Base-by-base conservation (phyloP, 768 basidiomycete species). In the Lentinula sp. region DNA sequence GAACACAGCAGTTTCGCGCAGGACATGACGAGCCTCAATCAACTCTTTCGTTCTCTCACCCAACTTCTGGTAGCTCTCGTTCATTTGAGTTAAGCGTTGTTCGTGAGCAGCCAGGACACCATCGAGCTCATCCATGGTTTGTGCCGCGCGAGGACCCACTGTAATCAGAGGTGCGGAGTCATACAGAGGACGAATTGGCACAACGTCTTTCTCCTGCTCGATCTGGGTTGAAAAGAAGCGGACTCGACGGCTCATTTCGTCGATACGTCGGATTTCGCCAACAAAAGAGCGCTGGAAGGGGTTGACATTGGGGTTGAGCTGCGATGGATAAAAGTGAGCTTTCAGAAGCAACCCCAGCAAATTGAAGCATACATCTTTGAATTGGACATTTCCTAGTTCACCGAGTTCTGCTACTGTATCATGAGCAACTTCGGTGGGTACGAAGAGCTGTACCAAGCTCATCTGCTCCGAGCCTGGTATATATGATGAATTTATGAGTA, bases 231-330 rank as follows among this genome's bases (percentile, higher is more conserved):
- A 72, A 69, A 98, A 97, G 74, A 98, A 95, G 60, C 95, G 88
- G 54, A 95, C 87, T 39, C 94, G 90, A 65, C 97, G 91, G 7
- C 91, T 89, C 89, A 96, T 95, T 70, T 99, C 96, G 72, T 97
- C 96, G 62, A 96, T 84, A 64, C 91, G 87, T 40, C 97, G 87
- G 65, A 99, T 93, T 72, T 97, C 95, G 39, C 91, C 93, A 63
- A 97, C 93, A 73, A 96, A 99, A 5, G 95, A 95, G 64, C 97
- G 92, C 80, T 99, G 96, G 78, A 98, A 99, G 16, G 96, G 91
- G 74, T 96, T 98, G 67, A 98, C 87, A 63, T 84, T 85, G 11
- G 95, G 93, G 74, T 98, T 98, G 66, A 98, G 77, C 95, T 98
- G 70, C 28, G 28, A 58, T 42, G 35, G 59, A 18, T 35, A 32